Evolutionary conservation across 1,284 basidiomycete species (phyloP).

Genomic region (Phellopilus nigrolimitatus): DNA sequence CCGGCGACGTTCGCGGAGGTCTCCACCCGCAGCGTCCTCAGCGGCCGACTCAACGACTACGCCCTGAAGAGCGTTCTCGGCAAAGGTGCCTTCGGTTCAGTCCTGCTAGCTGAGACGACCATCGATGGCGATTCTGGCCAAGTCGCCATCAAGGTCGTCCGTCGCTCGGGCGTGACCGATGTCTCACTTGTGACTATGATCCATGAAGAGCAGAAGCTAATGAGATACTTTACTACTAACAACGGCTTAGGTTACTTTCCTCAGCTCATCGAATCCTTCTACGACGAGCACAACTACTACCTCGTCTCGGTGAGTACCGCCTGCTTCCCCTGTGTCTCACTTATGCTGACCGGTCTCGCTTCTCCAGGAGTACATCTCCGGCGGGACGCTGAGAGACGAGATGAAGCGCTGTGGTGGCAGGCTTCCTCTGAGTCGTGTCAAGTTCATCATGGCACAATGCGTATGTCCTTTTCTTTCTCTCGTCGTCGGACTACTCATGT

Average conservation of each 20-base stretch:
- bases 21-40: background rate
- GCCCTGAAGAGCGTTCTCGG: background rate
- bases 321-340: too few relatives aligned
- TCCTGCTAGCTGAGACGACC: background rate
- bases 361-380: background rate
- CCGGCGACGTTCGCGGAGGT: too few relatives aligned
- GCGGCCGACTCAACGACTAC: background rate
- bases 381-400: background rate
- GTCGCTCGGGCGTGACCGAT: background rate
- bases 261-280: constrained; percentile 3
- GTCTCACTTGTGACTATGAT: too few relatives aligned
- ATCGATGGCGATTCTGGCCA: background rate
- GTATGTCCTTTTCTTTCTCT: constrained; percentile 4
- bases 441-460: background rate
- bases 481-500: background rate
- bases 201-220: too few relatives aligned
- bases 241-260: background rate
- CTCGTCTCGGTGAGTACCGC: background rate
- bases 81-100: background rate
- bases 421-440: background rate
- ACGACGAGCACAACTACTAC: constrained; percentile 8
- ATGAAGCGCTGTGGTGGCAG: background rate
- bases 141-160: constrained; percentile 4
- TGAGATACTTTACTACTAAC: too few relatives aligned
- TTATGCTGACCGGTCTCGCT: too few relatives aligned